A percentile compares a stretch with the other conserved stretches of the same genome.
Evolutionary conservation across 1,284 basidiomycete genomes (phyloP).

Genomic region (Ganoderma meredithae): DNA sequence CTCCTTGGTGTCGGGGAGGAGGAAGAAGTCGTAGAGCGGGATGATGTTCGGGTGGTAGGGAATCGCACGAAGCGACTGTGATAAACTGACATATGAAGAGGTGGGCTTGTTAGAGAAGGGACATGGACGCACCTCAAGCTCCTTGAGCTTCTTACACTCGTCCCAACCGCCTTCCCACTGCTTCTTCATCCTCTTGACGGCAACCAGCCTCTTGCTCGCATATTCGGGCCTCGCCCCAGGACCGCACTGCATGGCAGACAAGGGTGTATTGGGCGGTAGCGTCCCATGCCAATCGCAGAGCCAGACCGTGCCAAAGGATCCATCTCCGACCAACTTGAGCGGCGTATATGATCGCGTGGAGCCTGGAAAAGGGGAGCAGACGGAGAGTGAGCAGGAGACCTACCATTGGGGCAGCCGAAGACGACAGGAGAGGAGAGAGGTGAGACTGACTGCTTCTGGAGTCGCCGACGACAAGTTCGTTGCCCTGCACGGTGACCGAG

Average conservation of each 20-base stretch:
- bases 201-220: constrained; percentile 93
- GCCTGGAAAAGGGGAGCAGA: constrained; percentile 36
- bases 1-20: constrained; percentile 91
- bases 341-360: constrained; percentile 55
- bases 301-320: constrained; percentile 98
- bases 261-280: constrained; percentile 85
- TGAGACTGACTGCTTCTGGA: constrained; percentile 68
- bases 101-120: constrained; percentile 29
- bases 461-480: constrained; percentile 73
- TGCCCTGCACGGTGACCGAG: constrained; percentile 71
- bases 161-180: constrained; percentile 97
- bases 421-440: constrained; percentile 28
- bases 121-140: constrained; percentile 81
- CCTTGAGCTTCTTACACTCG: constrained; percentile 94
- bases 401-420: constrained; percentile 20
- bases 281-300: constrained; percentile 99
- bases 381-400: constrained; percentile 25
- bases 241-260: constrained; percentile 92
- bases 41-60: constrained; percentile 98
- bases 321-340: constrained; percentile 93
- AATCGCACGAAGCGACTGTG: constrained; percentile 91
- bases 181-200: constrained; percentile 98
- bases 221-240: constrained; percentile 92
- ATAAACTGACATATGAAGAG: constrained; percentile 28
- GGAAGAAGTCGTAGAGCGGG: constrained; percentile 98